These are phyloP conservation scores for Daldinia concentrica DNA, from an alignment of 495 filamentous ascomycete species.

Conservation along the genomic window DNA sequence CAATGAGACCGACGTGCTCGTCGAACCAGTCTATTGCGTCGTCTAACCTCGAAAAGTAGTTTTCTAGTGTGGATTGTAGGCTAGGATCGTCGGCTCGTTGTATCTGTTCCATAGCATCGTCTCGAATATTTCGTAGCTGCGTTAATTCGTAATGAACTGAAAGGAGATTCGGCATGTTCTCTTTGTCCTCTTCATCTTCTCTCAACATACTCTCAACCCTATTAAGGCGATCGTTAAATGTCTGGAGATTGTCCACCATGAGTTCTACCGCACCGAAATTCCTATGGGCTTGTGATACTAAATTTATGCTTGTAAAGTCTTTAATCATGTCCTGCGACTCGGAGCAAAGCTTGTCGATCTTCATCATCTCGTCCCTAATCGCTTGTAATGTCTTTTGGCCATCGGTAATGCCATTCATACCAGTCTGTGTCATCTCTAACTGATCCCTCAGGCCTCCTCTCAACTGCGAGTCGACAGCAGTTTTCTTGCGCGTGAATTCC, in stretches of 20 bases:
- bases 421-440: constrained; percentile 88
- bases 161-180: constrained; percentile 92
- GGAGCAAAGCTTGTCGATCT: constrained; percentile 96
- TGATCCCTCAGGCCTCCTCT: constrained; percentile 87
- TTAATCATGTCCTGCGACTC: constrained; percentile 95
- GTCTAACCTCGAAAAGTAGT: constrained; percentile 89
- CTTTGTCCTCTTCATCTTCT: constrained; percentile 82
- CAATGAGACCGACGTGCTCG: constrained; percentile 87
- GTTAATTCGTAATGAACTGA: constrained; percentile 90
- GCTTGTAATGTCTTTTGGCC: constrained; percentile 85
- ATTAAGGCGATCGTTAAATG: constrained; percentile 78
- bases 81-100: constrained; percentile 74
- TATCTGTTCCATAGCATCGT: constrained; percentile 96
- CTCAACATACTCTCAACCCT: constrained; percentile 77
- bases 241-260: constrained; percentile 90
- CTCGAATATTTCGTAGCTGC: constrained; percentile 87
- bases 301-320: constrained; percentile 96
- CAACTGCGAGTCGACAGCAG: constrained; percentile 86
- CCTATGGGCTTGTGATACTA: constrained; percentile 89
- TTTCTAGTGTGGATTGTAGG: constrained; percentile 79
- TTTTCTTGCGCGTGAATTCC: constrained; percentile 95
- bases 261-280: constrained; percentile 91
- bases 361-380: constrained; percentile 97
- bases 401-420: constrained; percentile 85
- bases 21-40: constrained; percentile 92